Evolutionary conservation across 768 basidiomycete genomes (phyloP), one percentile per base, ranked within the genome.

Genomic region (Agrocybe pediades): DNA sequence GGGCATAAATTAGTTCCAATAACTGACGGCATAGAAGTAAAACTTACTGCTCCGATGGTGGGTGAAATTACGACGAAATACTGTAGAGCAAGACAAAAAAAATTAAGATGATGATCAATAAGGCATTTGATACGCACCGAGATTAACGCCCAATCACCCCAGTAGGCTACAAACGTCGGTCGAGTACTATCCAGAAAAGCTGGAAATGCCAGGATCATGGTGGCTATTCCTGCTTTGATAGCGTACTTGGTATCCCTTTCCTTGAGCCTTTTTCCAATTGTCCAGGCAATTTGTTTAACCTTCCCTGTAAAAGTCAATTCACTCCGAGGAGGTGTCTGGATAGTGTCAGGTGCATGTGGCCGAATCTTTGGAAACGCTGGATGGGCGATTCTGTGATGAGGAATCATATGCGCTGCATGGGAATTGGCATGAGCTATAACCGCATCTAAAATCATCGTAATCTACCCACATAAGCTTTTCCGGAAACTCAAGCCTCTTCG

Each of bases 121-220:
- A 46, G 9, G 17, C 2, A 26, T 24, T 23, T 8, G 30, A 24
- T n/a, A 74, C 82, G 64, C 56, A 91, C 93, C 41, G 95, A 95
- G 49, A 98, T 91, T 64, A 99, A 73, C 1, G 94, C 94, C 96
- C 96, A 99, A 71, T 98, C 94, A 29, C 95, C 95, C 62, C 86
- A 82, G 61, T 88, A 94, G 43, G 86, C 81, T 40, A 91, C 75
- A 63, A 97, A 98, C 3, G 84, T 69, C 4, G 86, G 87, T 21
- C 95, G 77, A 1, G 90, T 95, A 16, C 69, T 56, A 49, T 90
- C 88, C 54, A 91, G 86, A 70, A 96, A 98, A 0, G 95, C 95
- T 2, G 95, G 95, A 0, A 88, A 79, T 0, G 95, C 88, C 3
- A 98, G 75, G 21, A 97, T 70, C 0, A 91, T 89, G 40, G 86